Percentiles rank a stretch among this genome's conserved stretches.
Evolutionary conservation across 805 yeast genomes (phyloP).

Genomic region (Yarrowia bubula): DNA sequence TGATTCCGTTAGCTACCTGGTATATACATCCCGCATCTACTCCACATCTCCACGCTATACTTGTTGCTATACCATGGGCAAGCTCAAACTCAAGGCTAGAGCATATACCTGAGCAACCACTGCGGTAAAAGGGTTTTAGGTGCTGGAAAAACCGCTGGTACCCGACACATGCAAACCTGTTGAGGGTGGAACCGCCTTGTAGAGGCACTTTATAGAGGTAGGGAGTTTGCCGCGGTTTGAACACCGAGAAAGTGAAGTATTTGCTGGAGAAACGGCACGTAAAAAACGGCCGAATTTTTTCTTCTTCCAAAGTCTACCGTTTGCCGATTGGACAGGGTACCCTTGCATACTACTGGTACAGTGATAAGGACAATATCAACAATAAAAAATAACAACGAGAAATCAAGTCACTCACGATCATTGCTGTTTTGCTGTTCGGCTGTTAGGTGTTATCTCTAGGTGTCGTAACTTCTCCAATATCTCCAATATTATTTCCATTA

Average conservation of each 20-base stretch:
- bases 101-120: not conserved
- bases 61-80: not conserved
- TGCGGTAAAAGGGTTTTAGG: not conserved
- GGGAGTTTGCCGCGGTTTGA: not conserved
- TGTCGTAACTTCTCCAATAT: too few relatives aligned
- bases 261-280: not conserved
- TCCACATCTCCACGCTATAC: too few relatives aligned
- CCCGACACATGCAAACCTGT: slow-evolving; percentile 3
- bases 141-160: not conserved
- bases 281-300: too few relatives aligned
- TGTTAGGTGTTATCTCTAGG: too few relatives aligned
- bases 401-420: not conserved
- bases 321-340: too few relatives aligned
- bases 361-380: too few relatives aligned
- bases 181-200: not conserved
- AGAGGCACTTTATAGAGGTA: not conserved
- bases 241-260: not conserved
- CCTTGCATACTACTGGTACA: too few relatives aligned
- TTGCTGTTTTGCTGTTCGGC: too few relatives aligned
- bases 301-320: too few relatives aligned
- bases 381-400: too few relatives aligned
- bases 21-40: too few relatives aligned
- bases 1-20: too few relatives aligned
- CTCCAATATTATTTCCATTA: not conserved
- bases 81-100: not conserved